Conservation (phyloP, 2,329 filamentous ascomycete species). For the Fusarium nisikadoi region DNA sequence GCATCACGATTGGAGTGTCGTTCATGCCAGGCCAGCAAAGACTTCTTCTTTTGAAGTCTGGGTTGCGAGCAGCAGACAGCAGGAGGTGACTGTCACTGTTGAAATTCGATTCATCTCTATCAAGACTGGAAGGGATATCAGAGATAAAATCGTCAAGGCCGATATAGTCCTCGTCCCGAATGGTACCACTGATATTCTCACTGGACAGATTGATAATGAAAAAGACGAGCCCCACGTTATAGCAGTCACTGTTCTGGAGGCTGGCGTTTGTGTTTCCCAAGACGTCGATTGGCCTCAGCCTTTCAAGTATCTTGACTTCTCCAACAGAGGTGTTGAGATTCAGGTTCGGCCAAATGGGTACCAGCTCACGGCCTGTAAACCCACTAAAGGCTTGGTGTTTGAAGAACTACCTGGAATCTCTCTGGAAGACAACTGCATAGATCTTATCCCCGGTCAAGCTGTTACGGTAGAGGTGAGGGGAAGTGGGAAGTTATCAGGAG, state of each 20-base stretch:
- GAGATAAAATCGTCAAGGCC: background rate
- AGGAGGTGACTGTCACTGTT: background rate
- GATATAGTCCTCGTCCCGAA: background rate
- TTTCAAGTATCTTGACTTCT: conserved; percentile 67
- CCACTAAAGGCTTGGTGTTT: conserved; percentile 68
- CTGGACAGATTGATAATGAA: background rate
- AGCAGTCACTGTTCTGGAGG: background rate
- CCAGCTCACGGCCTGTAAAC: conserved; percentile 52
- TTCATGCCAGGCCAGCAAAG: conserved; percentile 1
- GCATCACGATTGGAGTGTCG: conserved; percentile 7
- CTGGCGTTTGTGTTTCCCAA: background rate
- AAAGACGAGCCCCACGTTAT: background rate
- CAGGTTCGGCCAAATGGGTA: conserved; percentile 38
- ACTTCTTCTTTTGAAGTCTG: background rate
- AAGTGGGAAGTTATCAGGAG: fast-evolving
- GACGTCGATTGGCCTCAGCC: conserved; percentile 71
- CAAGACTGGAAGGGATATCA: background rate
- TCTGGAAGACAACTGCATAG: conserved; percentile 68
- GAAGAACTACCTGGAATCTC: conserved; percentile 56
- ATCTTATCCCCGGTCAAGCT: conserved; percentile 62
- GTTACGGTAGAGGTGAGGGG: background rate
- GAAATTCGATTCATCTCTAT: conserved; percentile 1
- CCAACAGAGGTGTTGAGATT: conserved; percentile 53
- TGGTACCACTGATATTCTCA: background rate
- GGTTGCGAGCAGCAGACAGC: background rate